Percentiles rank a stretch among this genome's conserved stretches.
Evolutionary conservation across 2,329 filamentous ascomycete genomes (phyloP).

Genomic region (Parascedosporium putredinis): DNA sequence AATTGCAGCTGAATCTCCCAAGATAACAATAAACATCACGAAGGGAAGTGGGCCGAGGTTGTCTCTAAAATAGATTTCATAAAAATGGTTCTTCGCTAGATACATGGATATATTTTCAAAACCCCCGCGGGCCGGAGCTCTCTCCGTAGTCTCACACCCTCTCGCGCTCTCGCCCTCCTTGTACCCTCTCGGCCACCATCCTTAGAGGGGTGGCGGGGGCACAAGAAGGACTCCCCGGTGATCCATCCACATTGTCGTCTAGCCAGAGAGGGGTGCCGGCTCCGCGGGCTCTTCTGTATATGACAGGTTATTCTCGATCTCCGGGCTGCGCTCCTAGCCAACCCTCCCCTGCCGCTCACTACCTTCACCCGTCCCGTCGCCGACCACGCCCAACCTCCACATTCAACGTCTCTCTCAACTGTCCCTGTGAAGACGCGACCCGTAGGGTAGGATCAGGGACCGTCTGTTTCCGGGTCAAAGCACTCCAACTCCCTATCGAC

Average conservation of each 20-base stretch:
- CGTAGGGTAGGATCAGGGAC: too few relatives aligned
- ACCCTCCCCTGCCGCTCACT: neutral
- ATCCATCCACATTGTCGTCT: neutral
- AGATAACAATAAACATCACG: too few relatives aligned
- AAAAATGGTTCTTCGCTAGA: neutral
- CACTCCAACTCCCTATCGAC: neutral
- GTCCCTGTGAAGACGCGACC: too few relatives aligned
- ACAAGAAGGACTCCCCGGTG: too few relatives aligned
- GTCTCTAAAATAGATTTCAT: constrained; percentile 2
- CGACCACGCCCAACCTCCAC: too few relatives aligned
- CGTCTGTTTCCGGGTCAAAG: too few relatives aligned
- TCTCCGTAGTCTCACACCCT: neutral
- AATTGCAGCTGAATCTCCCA: too few relatives aligned
- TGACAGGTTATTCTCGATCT: neutral
- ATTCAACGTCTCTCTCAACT: too few relatives aligned
- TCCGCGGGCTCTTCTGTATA: neutral
- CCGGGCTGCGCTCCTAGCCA: too few relatives aligned
- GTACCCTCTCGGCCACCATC: too few relatives aligned
- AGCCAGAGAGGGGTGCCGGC: neutral
- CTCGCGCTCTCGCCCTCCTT: neutral
- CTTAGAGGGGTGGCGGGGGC: too few relatives aligned
- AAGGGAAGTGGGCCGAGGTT: neutral
- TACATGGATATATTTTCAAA: constrained; percentile 1
- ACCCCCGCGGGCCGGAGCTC: neutral
- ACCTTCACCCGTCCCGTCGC: neutral